Conservation (phyloP, 352 stramenopile genomes). For the Thalassiosira allenii region DNA sequence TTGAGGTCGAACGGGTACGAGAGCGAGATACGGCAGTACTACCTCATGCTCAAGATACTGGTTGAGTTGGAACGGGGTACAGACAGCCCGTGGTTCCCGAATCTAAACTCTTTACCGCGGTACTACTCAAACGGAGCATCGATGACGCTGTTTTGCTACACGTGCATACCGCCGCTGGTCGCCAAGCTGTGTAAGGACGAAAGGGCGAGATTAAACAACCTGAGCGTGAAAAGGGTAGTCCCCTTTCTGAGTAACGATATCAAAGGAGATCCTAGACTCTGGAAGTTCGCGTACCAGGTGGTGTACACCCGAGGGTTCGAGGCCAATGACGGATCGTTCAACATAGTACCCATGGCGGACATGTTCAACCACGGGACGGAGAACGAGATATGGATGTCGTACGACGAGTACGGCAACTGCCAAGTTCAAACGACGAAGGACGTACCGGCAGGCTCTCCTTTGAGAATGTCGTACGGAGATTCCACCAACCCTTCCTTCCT, state of each 20-base stretch:
- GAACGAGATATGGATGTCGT: slow-evolving; percentile 43
- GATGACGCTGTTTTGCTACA: slow-evolving; percentile 63
- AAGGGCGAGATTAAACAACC: slow-evolving; percentile 46
- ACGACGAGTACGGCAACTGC: slow-evolving; percentile 63
- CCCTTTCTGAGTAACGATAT: slow-evolving; percentile 49
- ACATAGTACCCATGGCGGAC: slow-evolving; percentile 55
- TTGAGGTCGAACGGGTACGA: slow-evolving; percentile 33
- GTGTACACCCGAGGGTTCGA: slow-evolving; percentile 60
- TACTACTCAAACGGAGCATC: slow-evolving; percentile 57
- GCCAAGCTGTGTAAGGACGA: slow-evolving; percentile 42
- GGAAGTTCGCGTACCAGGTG: slow-evolving; percentile 63
- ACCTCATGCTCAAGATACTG: slow-evolving; percentile 68
- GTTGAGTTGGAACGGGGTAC: slow-evolving; percentile 50
- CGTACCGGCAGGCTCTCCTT: slow-evolving; percentile 50
- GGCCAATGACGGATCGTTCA: slow-evolving; percentile 26
- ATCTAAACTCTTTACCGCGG: slow-evolving; percentile 58
- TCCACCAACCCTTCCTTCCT: slow-evolving; percentile 69
- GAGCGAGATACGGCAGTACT: slow-evolving; percentile 54
- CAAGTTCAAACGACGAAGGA: slow-evolving; percentile 43
- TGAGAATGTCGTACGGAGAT: slow-evolving; percentile 62
- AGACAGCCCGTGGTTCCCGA: slow-evolving; percentile 57
- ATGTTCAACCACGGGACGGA: slow-evolving; percentile 68
- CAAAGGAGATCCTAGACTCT: slow-evolving; percentile 35
- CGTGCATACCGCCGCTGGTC: slow-evolving; percentile 55
- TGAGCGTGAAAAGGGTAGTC: slow-evolving; percentile 37